These are phyloP conservation scores for Elongisporangium anandrum DNA, from an alignment of 352 stramenopile genomes.

Conservation along the genomic window DNA sequence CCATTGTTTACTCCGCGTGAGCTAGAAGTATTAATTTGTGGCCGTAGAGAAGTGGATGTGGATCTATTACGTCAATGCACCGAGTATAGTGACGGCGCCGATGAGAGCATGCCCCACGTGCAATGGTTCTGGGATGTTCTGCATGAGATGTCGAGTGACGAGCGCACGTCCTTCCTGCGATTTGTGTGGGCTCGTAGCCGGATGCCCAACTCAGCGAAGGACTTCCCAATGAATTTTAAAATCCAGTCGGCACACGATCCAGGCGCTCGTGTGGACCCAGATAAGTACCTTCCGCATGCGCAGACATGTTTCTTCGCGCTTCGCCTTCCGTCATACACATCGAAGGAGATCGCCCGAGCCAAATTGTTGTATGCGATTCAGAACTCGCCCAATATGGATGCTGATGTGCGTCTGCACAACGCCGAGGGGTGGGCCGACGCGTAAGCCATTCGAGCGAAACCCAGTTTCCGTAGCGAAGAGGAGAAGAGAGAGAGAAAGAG, in stretches of 20 bases:
- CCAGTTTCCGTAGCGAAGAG: neutral
- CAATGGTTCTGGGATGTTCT: slow-evolving; percentile 96
- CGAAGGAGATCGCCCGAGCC: slow-evolving; percentile 76
- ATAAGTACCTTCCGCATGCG: slow-evolving; percentile 95
- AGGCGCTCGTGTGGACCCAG: slow-evolving; percentile 62
- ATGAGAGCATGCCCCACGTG: slow-evolving; percentile 89
- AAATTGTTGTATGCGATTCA: slow-evolving; percentile 93
- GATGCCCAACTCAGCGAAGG: slow-evolving; percentile 95
- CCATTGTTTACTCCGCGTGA: slow-evolving; percentile 95
- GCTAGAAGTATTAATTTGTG: slow-evolving; percentile 95
- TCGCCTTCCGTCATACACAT: slow-evolving; percentile 94
- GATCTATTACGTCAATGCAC: slow-evolving; percentile 94
- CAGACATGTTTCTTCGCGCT: slow-evolving; percentile 99
- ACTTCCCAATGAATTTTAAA: slow-evolving; percentile 97
- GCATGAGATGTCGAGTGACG: slow-evolving; percentile 93
- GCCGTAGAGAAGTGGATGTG: slow-evolving; percentile 95
- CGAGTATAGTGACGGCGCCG: slow-evolving; percentile 95
- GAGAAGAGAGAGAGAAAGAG: neutral
- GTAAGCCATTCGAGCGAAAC: no score
- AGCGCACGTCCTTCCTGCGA: slow-evolving; percentile 94
- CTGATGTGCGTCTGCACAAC: slow-evolving; percentile 90
- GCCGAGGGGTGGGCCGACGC: slow-evolving; percentile 86
- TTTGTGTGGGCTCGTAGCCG: slow-evolving; percentile 98
- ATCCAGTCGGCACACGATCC: slow-evolving; percentile 84
- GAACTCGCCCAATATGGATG: slow-evolving; percentile 96